Evolutionary conservation across 371 early-diverging fungal species (phyloP), one percentile per base, ranked within the genome.

Genomic region (Mucor indicus): DNA sequence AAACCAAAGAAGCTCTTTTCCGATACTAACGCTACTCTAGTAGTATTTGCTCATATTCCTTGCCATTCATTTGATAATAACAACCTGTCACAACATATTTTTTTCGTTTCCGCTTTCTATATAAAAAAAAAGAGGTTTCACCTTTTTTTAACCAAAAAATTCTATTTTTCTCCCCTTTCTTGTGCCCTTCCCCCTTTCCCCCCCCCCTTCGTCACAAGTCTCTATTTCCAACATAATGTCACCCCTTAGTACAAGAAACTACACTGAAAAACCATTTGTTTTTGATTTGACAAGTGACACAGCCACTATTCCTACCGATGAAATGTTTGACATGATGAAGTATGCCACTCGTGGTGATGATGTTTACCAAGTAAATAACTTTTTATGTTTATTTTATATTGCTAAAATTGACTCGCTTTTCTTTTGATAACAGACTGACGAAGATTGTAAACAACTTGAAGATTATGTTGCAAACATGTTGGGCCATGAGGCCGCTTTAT

Each of bases 281-380:
- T 70, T 59, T 41, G 82, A 85, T 50, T 63, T 85, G 31, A 64
- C 75, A 16, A 85, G 85, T 41, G 85, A 85, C 39, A 85, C 85
- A 5, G 89, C 92, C 3, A 96, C 96, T 7, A 70, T 64, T 20
- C 95, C 96, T 12, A 91, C 92, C 0, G 67, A 72, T 19, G 86
- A 73, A 12, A 95, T 96, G 95, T 82, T 85, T 50, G 72, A 81
- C 6, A 77, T 82, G 15, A 93, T 95, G 92, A 68, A 79, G 39
- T 30, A 55, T 7, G 85, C 92, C 2, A 72, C 78, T 0, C 80
- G 87, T 13, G 93, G 93, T 12, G 96, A 95, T 62, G 94, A 95
- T 69, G 94, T 95, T 4, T 91, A 79, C 48, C 77, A 72, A 29
- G 91, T 84, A 64, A 59, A 50, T 16, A 5, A 10, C 7, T 29